Evolutionary conservation across 108 stramenopile species (phyloP).

Genomic region (Cyclostephanos tholiformis): DNA sequence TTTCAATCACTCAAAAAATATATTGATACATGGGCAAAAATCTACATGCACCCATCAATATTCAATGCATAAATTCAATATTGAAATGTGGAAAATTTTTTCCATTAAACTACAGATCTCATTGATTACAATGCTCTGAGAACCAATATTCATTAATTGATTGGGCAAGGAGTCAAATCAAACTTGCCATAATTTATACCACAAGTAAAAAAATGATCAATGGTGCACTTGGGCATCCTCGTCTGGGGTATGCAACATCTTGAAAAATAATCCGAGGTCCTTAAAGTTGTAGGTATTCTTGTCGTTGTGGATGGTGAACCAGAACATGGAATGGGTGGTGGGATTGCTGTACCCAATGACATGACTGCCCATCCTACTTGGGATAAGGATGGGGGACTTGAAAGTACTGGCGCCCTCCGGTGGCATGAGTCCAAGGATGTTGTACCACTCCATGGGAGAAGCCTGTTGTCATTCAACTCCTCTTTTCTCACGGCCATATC

Average conservation of each 20-base stretch:
- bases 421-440: constrained; percentile 85
- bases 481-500: constrained; percentile 51
- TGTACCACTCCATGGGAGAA: constrained; percentile 87
- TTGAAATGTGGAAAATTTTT: too few relatives aligned
- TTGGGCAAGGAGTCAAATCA: not conserved
- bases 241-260: constrained; percentile 89
- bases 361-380: constrained; percentile 69
- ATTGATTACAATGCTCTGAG: not conserved
- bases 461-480: constrained; percentile 20
- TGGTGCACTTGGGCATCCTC: constrained; percentile 50
- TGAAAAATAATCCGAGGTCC: constrained; percentile 90
- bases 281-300: constrained; percentile 90
- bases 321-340: constrained; percentile 85
- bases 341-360: constrained; percentile 90
- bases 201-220: not conserved
- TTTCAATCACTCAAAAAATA: too few relatives aligned
- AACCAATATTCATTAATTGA: not conserved
- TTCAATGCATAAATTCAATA: too few relatives aligned
- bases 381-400: constrained; percentile 87
- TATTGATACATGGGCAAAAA: too few relatives aligned
- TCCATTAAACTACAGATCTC: not conserved
- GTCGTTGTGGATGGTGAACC: constrained; percentile 95
- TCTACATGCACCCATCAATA: too few relatives aligned
- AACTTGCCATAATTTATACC: not conserved
- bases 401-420: constrained; percentile 86